Conservation (phyloP, 768 basidiomycete genomes). For the Solioccasus polychromus region DNA sequence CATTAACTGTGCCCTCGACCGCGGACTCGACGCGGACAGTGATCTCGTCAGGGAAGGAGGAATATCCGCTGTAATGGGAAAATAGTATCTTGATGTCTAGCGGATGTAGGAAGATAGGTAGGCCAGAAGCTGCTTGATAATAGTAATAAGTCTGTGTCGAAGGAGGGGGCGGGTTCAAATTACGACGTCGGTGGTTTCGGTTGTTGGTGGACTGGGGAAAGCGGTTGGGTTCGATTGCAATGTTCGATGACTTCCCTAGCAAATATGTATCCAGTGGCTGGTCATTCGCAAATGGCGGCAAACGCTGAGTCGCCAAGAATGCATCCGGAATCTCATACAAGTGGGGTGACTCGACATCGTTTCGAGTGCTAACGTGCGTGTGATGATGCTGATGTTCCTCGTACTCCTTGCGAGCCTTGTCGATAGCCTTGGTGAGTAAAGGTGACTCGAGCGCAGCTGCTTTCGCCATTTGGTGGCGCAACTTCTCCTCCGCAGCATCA, state of each 20-base stretch:
- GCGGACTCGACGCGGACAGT: slow-evolving; percentile 75
- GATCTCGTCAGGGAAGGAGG: slow-evolving; percentile 81
- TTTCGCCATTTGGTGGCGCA: slow-evolving; percentile 78
- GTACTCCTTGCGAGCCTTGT: slow-evolving; percentile 56
- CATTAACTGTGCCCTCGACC: slow-evolving; percentile 80
- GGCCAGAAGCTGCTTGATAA: slow-evolving; percentile 91
- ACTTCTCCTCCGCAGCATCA: slow-evolving; percentile 70
- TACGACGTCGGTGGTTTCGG: slow-evolving; percentile 58
- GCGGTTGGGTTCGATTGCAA: slow-evolving; percentile 4
- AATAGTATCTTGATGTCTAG: slow-evolving; percentile 93
- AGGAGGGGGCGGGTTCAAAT: slow-evolving; percentile 83
- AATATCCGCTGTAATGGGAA: slow-evolving; percentile 76
- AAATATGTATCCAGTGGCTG: slow-evolving; percentile 3
- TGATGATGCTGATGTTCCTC: slow-evolving; percentile 51
- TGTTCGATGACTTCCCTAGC: slow-evolving; percentile 6
- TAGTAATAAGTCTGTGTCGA: slow-evolving; percentile 91
- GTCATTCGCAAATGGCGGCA: slow-evolving; percentile 9
- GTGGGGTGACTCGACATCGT: slow-evolving; percentile 10
- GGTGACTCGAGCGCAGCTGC: slow-evolving; percentile 73
- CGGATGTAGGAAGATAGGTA: slow-evolving; percentile 91
- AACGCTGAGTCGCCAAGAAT: slow-evolving; percentile 47
- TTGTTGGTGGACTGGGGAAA: slow-evolving; percentile 22
- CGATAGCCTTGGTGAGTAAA: slow-evolving; percentile 59
- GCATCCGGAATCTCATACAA: slow-evolving; percentile 53
- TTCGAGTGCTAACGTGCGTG: slow-evolving; percentile 12